Evolutionary conservation across 2,329 filamentous ascomycete species (phyloP).

Genomic region (Arachnomyces sp.): DNA sequence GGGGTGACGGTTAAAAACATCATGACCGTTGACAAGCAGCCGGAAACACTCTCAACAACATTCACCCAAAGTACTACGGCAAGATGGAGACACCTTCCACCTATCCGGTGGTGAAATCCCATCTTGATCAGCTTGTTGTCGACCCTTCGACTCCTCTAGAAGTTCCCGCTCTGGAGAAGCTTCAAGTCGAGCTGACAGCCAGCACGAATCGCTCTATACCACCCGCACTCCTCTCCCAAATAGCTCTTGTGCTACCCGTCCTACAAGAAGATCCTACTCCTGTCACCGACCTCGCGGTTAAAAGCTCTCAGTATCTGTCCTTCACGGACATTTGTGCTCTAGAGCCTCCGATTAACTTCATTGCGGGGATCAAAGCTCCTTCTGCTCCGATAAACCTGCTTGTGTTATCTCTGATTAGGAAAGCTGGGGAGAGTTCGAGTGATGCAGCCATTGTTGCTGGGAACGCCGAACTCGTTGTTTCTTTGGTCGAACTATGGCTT

Average conservation of each 20-base stretch:
- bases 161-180: slow-evolving; percentile 42
- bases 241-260: slow-evolving; percentile 45
- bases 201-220: slow-evolving; percentile 29
- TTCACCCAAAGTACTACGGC: background rate
- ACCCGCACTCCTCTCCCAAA: slow-evolving; percentile 35
- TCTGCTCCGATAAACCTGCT: slow-evolving; percentile 50
- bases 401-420: slow-evolving; percentile 49
- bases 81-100: slow-evolving; percentile 29
- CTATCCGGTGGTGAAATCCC: slow-evolving; percentile 29
- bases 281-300: slow-evolving; percentile 45
- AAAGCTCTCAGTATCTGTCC: slow-evolving; percentile 41
- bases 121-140: slow-evolving; percentile 38
- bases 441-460: slow-evolving; percentile 54
- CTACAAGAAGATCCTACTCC: slow-evolving; percentile 53
- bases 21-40: no score
- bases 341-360: slow-evolving; percentile 45
- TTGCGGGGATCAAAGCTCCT: slow-evolving; percentile 45
- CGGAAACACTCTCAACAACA: no score
- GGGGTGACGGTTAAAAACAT: slow-evolving; percentile 7
- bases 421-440: slow-evolving; percentile 44
- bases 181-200: slow-evolving; percentile 38
- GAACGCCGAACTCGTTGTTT: slow-evolving; percentile 46
- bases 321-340: slow-evolving; percentile 44
- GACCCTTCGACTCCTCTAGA: slow-evolving; percentile 42
- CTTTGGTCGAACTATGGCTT: slow-evolving; percentile 53